Conservation (phyloP, 352 stramenopile genomes). For the Aphanomyces invadans region DNA sequence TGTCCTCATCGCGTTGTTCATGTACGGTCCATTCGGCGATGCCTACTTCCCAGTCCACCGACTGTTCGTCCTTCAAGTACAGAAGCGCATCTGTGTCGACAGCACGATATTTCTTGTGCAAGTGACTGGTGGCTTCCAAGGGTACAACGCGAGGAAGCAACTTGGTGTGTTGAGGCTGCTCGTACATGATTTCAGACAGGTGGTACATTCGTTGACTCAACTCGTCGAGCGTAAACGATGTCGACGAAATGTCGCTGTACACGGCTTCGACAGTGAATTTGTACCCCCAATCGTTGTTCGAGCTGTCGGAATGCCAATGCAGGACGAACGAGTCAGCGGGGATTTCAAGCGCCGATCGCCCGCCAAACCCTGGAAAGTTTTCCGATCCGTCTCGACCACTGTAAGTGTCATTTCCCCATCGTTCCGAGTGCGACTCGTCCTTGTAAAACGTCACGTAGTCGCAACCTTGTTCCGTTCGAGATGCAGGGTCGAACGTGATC, state of each 20-base stretch:
- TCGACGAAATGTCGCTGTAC: constrained; percentile 39
- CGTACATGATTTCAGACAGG: constrained; percentile 61
- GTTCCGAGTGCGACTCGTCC: constrained; percentile 36
- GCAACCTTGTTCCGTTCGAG: constrained; percentile 52
- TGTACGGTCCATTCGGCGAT: not conserved
- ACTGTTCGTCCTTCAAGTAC: not conserved
- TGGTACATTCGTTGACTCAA: constrained; percentile 52
- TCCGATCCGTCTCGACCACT: constrained; percentile 49
- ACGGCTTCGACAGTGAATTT: constrained; percentile 66
- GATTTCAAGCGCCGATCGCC: constrained; percentile 61
- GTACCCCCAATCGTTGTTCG: constrained; percentile 86
- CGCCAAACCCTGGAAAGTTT: constrained; percentile 75
- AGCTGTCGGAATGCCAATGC: constrained; percentile 75
- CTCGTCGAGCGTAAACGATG: constrained; percentile 45
- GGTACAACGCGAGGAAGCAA: not conserved
- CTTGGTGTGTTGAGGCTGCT: constrained; percentile 25
- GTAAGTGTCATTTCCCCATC: constrained; percentile 58
- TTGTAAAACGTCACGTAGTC: constrained; percentile 86
- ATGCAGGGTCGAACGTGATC: constrained; percentile 66
- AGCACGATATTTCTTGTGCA: too few relatives aligned
- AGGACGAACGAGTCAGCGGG: constrained; percentile 67
- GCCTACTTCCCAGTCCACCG: too few relatives aligned
- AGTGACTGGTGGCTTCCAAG: too few relatives aligned
- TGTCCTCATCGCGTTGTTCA: too few relatives aligned
- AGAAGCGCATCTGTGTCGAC: not conserved